A percentile compares a stretch with the other conserved stretches of the same genome.
These are phyloP conservation scores for Phytophthora litchii DNA, from an alignment of 352 stramenopile genomes.

Conservation along the genomic window DNA sequence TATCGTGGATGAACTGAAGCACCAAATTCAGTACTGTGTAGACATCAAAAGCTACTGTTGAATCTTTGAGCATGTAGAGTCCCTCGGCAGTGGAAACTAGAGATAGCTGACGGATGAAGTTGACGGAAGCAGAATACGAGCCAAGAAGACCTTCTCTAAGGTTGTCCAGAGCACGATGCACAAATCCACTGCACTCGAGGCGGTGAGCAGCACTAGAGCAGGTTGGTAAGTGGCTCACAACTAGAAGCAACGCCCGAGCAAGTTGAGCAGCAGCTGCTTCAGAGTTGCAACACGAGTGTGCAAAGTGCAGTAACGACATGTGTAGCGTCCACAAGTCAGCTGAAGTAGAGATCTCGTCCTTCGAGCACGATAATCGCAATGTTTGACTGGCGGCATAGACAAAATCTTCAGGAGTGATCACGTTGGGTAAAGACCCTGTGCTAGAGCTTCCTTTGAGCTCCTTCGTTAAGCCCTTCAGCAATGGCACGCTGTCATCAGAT, in stretches of 20 bases:
- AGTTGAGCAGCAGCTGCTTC: constrained; percentile 41
- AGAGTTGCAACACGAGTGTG: constrained; percentile 51
- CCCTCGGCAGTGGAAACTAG: constrained; percentile 29
- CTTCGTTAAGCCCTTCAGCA: constrained; percentile 15
- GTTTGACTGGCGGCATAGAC: constrained; percentile 30
- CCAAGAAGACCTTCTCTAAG: constrained; percentile 24
- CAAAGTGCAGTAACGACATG: constrained; percentile 57
- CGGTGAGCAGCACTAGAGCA: constrained; percentile 46
- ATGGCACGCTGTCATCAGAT: not conserved
- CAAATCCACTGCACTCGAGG: constrained; percentile 49
- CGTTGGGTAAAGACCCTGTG: constrained; percentile 13
- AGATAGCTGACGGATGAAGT: constrained; percentile 42
- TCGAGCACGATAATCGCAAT: constrained; percentile 21
- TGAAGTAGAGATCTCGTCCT: not conserved
- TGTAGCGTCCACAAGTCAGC: constrained; percentile 50
- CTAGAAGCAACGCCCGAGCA: constrained; percentile 42
- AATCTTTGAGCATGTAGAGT: constrained; percentile 31
- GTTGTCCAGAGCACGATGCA: constrained; percentile 55
- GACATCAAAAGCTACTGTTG: constrained; percentile 29
- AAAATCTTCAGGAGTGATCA: constrained; percentile 31
- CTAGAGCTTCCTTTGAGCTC: constrained; percentile 32
- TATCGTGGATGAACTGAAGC: constrained; percentile 34
- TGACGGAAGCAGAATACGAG: constrained; percentile 44
- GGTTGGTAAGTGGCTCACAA: constrained; percentile 49
- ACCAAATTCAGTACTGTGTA: constrained; percentile 31